Percentiles rank a stretch among this genome's conserved stretches.
These are phyloP conservation scores for Dendrocalamus latiflorus DNA, from an alignment of 202 grass and related monocot genomes.

Conservation along the genomic window DNA sequence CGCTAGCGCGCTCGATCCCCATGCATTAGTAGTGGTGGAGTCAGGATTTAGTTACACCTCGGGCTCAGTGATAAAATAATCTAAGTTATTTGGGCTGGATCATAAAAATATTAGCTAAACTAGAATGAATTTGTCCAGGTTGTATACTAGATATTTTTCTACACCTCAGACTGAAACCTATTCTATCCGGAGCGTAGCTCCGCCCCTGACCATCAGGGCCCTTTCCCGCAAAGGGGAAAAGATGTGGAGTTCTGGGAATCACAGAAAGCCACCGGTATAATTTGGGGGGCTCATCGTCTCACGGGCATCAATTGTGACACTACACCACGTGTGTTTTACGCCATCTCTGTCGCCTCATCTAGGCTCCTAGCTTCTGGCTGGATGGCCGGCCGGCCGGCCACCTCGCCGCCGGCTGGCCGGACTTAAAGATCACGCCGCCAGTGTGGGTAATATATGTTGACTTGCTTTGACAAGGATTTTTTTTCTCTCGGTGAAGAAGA, in stretches of 20 bases:
- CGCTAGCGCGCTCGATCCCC: not conserved
- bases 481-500: not conserved
- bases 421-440: not conserved
- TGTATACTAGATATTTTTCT: too few species aligned
- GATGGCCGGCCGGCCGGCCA: too few species aligned
- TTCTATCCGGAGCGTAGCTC: too few species aligned
- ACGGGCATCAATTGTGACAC: slow-evolving; percentile 36
- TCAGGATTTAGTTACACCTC: too few species aligned
- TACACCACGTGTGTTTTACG: slow-evolving; percentile 32
- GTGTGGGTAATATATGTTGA: not conserved
- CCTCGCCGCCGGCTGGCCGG: not conserved
- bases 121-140: rapidly evolving
- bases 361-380: not conserved
- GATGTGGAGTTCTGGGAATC: slow-evolving; percentile 31
- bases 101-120: too few species aligned
- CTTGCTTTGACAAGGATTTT: not conserved
- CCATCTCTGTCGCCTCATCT: not conserved
- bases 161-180: too few species aligned
- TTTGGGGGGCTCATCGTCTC: slow-evolving; percentile 33
- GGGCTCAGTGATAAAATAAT: too few species aligned
- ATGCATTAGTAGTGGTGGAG: not conserved
- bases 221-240: not conserved
- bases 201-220: not conserved
- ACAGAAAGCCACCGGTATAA: slow-evolving; percentile 37
- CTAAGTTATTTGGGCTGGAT: too few species aligned